A percentile compares a stretch with the other conserved stretches of the same genome.
These are phyloP conservation scores for Triangularia verruculosa DNA, from an alignment of 2,329 filamentous ascomycete species.

Conservation along the genomic window DNA sequence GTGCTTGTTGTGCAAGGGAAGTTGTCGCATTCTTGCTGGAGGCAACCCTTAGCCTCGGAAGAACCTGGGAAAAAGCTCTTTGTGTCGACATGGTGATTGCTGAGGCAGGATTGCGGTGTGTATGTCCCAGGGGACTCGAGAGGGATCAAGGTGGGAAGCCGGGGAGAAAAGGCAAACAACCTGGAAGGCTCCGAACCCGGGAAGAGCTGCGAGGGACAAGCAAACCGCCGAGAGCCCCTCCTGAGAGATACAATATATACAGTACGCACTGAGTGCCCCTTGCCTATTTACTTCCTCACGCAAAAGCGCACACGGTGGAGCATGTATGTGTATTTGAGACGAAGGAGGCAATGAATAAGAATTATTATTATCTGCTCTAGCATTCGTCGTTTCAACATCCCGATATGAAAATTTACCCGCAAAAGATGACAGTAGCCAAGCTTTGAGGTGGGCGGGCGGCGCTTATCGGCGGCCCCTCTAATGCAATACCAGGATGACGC, in stretches of 20 bases:
- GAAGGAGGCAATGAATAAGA: background rate
- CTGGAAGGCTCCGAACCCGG: background rate
- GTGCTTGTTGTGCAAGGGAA: constrained; percentile 21
- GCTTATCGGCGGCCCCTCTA: background rate
- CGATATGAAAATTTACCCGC: constrained; percentile 22
- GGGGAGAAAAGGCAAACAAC: constrained; percentile 1
- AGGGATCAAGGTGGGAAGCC: background rate
- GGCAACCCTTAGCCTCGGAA: constrained; percentile 19
- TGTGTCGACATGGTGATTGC: constrained; percentile 23
- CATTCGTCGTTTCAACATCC: constrained; percentile 2
- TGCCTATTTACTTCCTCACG: background rate
- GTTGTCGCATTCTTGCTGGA: constrained; percentile 12
- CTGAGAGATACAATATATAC: constrained; percentile 1
- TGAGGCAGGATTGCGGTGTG: background rate
- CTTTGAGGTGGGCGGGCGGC: background rate
- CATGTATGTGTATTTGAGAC: background rate
- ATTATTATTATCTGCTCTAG: background rate
- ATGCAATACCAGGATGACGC: background rate
- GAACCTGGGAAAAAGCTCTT: constrained; percentile 18
- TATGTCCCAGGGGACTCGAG: background rate
- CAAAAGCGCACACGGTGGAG: background rate
- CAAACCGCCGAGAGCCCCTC: background rate
- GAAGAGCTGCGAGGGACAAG: background rate
- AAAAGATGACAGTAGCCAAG: background rate
- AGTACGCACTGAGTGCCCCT: background rate